Conservation (phyloP, 192 early-diverging fungal species). For the Podila horticola region DNA sequence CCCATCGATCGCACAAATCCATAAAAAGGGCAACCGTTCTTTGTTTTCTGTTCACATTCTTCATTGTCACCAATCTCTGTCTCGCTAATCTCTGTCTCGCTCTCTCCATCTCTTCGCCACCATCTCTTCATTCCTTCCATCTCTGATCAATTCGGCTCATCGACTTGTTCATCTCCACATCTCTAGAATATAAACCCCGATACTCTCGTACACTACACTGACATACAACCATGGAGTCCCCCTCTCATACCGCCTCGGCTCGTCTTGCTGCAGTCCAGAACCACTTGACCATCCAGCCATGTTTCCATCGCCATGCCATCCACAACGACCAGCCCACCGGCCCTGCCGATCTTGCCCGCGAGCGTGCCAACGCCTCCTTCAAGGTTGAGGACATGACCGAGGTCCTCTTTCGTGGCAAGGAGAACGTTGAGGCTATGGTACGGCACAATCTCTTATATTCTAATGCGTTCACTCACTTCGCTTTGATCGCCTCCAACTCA, state of each 20-base stretch:
- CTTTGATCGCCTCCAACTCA: not conserved
- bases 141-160: not conserved
- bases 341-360: constrained; percentile 60
- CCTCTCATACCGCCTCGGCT: constrained; percentile 30
- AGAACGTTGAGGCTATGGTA: constrained; percentile 59
- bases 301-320: constrained; percentile 47
- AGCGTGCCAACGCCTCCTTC: constrained; percentile 64
- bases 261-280: constrained; percentile 53
- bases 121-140: not conserved
- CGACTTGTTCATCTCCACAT: too few species aligned
- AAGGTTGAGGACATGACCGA: constrained; percentile 60
- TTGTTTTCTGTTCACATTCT: not conserved
- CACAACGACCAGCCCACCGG: constrained; percentile 55
- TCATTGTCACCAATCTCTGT: not conserved
- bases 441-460: not conserved
- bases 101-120: not conserved
- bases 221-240: constrained; percentile 19
- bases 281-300: constrained; percentile 51
- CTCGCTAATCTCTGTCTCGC: too few species aligned
- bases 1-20: not conserved
- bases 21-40: not conserved
- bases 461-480: not conserved
- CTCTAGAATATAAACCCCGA: too few species aligned
- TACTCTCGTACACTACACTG: not conserved
- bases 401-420: constrained; percentile 57